A percentile compares a stretch with the other conserved stretches of the same genome.
These are phyloP conservation scores for Macadamia integrifolia DNA, from an alignment of 164 flowering plant genomes.

Conservation along the genomic window DNA sequence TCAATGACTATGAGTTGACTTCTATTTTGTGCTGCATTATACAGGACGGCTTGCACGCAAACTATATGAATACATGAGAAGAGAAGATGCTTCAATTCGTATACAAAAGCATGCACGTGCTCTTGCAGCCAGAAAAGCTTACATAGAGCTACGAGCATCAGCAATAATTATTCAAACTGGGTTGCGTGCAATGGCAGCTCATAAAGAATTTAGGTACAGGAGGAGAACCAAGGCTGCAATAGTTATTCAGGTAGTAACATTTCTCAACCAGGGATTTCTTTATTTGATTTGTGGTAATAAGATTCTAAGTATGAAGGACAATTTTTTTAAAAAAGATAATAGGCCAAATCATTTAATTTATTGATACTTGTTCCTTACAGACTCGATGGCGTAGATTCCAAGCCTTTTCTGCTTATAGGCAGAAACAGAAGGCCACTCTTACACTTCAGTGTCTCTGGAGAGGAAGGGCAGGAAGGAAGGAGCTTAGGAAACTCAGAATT, in stretches of 20 bases:
- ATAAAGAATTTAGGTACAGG: slow-evolving; percentile 51
- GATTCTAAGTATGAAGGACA: not conserved
- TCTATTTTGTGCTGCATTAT: slow-evolving; percentile 5
- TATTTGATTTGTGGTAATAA: slow-evolving; percentile 3
- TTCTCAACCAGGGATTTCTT: not conserved
- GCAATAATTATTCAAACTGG: slow-evolving; percentile 69
- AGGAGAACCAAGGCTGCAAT: slow-evolving; percentile 64
- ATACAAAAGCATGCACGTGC: slow-evolving; percentile 59
- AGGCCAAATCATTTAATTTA: not conserved
- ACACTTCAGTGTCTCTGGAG: slow-evolving; percentile 79
- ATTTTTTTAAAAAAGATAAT: not conserved
- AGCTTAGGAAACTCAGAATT: slow-evolving; percentile 68
- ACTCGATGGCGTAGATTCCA: slow-evolving; percentile 59
- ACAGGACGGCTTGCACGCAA: slow-evolving; percentile 64
- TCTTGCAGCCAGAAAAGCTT: slow-evolving; percentile 43
- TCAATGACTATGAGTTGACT: not conserved
- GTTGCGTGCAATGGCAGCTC: slow-evolving; percentile 62
- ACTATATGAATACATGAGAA: slow-evolving; percentile 54
- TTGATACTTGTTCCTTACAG: slow-evolving; percentile 30
- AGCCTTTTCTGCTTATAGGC: slow-evolving; percentile 41
- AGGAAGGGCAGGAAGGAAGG: slow-evolving; percentile 55
- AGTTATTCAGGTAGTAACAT: slow-evolving; percentile 46
- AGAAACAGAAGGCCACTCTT: slow-evolving; percentile 48
- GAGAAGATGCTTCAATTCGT: slow-evolving; percentile 61
- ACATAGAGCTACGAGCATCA: slow-evolving; percentile 38